Evolutionary conservation across 1,284 basidiomycete genomes (phyloP).

Genomic region (Ganoderma leucocontextum): DNA sequence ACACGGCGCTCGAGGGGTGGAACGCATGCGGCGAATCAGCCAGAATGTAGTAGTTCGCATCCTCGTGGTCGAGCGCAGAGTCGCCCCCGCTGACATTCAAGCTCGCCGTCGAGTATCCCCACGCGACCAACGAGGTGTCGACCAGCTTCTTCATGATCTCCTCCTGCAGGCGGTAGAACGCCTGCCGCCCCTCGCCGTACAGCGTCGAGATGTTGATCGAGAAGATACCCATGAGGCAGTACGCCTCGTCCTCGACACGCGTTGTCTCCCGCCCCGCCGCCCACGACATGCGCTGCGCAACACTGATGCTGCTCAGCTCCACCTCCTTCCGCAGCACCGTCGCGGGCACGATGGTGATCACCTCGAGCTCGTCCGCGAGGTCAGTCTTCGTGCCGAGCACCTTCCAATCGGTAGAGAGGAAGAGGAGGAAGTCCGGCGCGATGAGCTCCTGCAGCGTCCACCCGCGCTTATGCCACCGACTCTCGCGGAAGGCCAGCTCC

Average conservation of each 20-base stretch:
- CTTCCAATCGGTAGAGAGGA: slow-evolving; percentile 18
- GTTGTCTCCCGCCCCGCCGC: slow-evolving; percentile 21
- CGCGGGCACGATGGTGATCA: slow-evolving; percentile 12
- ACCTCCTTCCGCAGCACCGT: slow-evolving; percentile 15
- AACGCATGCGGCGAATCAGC: slow-evolving; percentile 1
- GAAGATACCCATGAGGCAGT: slow-evolving; percentile 26
- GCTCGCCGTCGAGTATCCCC: slow-evolving; percentile 12
- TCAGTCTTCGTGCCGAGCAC: slow-evolving; percentile 17
- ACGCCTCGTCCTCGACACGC: slow-evolving; percentile 25
- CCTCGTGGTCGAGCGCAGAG: slow-evolving; percentile 1
- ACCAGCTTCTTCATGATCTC: slow-evolving; percentile 22
- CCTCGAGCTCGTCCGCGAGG: slow-evolving; percentile 13
- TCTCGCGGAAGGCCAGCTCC: slow-evolving; percentile 10
- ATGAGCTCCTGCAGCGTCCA: slow-evolving; percentile 26
- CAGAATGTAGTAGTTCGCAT: neutral
- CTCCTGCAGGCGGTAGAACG: slow-evolving; percentile 23
- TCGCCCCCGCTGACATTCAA: neutral
- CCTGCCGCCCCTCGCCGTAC: slow-evolving; percentile 23
- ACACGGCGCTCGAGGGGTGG: neutral
- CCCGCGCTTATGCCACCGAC: slow-evolving; percentile 21
- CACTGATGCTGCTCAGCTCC: slow-evolving; percentile 17
- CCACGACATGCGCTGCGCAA: slow-evolving; percentile 29
- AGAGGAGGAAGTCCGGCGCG: slow-evolving; percentile 18
- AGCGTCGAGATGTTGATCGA: slow-evolving; percentile 23
- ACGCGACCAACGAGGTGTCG: slow-evolving; percentile 25